phyloP scores from a whole-genome alignment of 2,329 filamentous ascomycete species.

The Cladosporium cucumerinum region DNA sequence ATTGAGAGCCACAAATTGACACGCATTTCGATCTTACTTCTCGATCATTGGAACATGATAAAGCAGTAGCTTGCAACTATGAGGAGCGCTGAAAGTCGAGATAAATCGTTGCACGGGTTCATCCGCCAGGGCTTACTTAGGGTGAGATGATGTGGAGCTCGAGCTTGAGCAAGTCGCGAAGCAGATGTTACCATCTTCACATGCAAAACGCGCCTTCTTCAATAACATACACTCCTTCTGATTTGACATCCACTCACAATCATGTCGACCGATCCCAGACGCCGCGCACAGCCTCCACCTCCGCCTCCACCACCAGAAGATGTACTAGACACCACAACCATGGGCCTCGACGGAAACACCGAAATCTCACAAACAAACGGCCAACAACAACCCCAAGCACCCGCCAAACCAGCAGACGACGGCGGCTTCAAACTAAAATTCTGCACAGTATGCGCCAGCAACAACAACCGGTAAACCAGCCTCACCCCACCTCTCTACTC shows the following conservation, averaged over 20 bases:
- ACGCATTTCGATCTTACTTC: neutral
- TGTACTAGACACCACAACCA: constrained; percentile 32
- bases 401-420: constrained; percentile 35
- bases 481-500: constrained; percentile 8
- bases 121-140: neutral
- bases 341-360: constrained; percentile 31
- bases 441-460: constrained; percentile 98
- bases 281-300: constrained; percentile 39
- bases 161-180: constrained; percentile 3
- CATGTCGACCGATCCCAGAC: constrained; percentile 48
- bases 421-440: constrained; percentile 86
- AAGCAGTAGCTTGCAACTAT: neutral
- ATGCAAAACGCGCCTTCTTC: neutral
- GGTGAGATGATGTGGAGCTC: neutral
- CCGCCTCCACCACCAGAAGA: constrained; percentile 50
- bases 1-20: neutral
- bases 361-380: constrained; percentile 25
- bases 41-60: neutral
- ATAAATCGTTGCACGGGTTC: neutral
- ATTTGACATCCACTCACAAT: neutral
- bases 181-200: neutral
- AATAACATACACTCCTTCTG: neutral
- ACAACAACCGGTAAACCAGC: constrained; percentile 76
- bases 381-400: constrained; percentile 15
- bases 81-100: neutral